phyloP scores from a whole-genome alignment of 495 filamentous ascomycete genomes.

The Xylaria cubensis region DNA sequence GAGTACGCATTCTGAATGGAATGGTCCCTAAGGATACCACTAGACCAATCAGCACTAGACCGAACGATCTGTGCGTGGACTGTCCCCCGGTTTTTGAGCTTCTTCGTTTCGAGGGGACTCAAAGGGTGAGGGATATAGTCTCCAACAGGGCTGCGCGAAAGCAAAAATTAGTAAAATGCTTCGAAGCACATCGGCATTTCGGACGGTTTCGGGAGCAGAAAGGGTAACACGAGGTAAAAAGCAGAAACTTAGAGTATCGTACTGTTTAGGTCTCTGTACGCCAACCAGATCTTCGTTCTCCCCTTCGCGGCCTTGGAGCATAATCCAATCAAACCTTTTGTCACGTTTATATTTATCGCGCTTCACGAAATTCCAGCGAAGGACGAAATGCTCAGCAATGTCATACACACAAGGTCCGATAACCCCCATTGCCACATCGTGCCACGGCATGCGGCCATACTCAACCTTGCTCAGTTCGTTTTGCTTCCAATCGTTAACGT shows the following conservation, averaged over 20 bases:
- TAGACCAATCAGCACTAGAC: constrained; percentile 93
- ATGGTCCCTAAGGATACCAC: constrained; percentile 86
- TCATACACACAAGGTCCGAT: constrained; percentile 90
- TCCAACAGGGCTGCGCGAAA: constrained; percentile 65
- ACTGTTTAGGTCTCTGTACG: constrained; percentile 81
- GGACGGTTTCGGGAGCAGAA: background rate
- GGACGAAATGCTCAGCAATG: constrained; percentile 94
- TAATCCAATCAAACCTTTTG: constrained; percentile 78
- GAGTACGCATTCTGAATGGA: constrained; percentile 93
- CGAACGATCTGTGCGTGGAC: constrained; percentile 84
- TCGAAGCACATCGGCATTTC: background rate
- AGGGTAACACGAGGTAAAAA: background rate
- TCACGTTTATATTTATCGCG: constrained; percentile 97
- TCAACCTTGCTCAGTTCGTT: constrained; percentile 94
- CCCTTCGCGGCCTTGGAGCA: constrained; percentile 78
- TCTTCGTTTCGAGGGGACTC: constrained; percentile 60
- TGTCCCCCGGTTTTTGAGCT: constrained; percentile 63
- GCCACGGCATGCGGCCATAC: constrained; percentile 96
- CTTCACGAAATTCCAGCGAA: constrained; percentile 97
- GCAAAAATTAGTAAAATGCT: background rate
- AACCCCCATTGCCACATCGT: constrained; percentile 90
- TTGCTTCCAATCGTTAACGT: constrained; percentile 86
- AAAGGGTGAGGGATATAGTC: constrained; percentile 85
- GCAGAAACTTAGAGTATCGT: background rate
- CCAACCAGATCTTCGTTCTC: constrained; percentile 83